Evolutionary conservation across 2,329 filamentous ascomycete genomes (phyloP).

Genomic region (Venturia aucupariae): DNA sequence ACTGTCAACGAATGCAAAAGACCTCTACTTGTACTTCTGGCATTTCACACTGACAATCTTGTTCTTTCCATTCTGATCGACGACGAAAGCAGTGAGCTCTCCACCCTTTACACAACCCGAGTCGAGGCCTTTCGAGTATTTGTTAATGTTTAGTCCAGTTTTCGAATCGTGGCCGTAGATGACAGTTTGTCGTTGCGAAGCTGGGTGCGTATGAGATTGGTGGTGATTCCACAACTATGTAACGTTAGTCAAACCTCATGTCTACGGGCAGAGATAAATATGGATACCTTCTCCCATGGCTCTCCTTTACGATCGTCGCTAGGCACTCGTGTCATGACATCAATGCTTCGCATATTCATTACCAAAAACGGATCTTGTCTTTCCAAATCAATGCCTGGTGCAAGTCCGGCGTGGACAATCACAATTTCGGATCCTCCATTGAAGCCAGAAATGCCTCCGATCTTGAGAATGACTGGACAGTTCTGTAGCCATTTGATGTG

Average conservation of each 20-base stretch:
- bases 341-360: slow-evolving; percentile 86
- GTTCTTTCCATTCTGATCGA: slow-evolving; percentile 42
- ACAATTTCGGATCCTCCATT: slow-evolving; percentile 53
- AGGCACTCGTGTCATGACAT: slow-evolving; percentile 52
- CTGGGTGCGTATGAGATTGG: slow-evolving; percentile 26
- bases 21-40: slow-evolving; percentile 11
- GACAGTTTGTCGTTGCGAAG: slow-evolving; percentile 49
- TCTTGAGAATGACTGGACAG: slow-evolving; percentile 68
- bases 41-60: slow-evolving; percentile 14
- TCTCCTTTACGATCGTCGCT: slow-evolving; percentile 44
- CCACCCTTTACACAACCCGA: slow-evolving; percentile 71
- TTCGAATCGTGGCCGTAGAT: slow-evolving; percentile 84
- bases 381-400: slow-evolving; percentile 62
- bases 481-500: slow-evolving; percentile 61
- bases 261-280: slow-evolving; percentile 13
- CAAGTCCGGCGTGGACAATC: slow-evolving; percentile 78
- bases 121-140: slow-evolving; percentile 78
- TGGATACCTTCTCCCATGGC: slow-evolving; percentile 53
- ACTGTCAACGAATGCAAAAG: background rate
- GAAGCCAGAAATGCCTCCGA: slow-evolving; percentile 46
- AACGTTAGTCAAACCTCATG: background rate
- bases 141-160: slow-evolving; percentile 54
- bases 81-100: slow-evolving; percentile 65
- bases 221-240: slow-evolving; percentile 40
- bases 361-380: slow-evolving; percentile 68